A percentile compares a stretch with the other conserved stretches of the same genome.
These are phyloP conservation scores for Penicillium bialowiezense DNA, from an alignment of 495 filamentous ascomycete species.

Conservation along the genomic window DNA sequence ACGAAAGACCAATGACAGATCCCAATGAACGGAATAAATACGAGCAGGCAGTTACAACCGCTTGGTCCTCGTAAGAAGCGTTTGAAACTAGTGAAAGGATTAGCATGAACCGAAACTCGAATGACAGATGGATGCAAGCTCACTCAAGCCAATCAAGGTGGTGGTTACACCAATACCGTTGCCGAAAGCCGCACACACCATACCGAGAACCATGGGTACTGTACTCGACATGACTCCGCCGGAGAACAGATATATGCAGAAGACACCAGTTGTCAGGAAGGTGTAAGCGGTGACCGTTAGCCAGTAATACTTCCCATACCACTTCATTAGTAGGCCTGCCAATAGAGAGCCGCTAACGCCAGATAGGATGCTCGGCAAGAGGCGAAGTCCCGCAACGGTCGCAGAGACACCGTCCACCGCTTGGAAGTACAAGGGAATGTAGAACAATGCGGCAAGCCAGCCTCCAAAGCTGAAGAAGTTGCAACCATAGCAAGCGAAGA, in stretches of 20 bases:
- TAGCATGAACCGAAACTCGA: background rate
- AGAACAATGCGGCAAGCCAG: constrained; percentile 66
- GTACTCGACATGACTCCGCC: constrained; percentile 46
- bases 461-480: constrained; percentile 76
- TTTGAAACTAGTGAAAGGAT: constrained; percentile 59
- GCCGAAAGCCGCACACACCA: constrained; percentile 53
- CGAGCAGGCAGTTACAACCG: constrained; percentile 77
- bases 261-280: constrained; percentile 48
- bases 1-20: constrained; percentile 69
- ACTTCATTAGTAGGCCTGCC: constrained; percentile 69
- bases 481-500: constrained; percentile 66
- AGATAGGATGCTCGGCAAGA: constrained; percentile 64
- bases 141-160: constrained; percentile 61
- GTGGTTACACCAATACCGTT: constrained; percentile 71
- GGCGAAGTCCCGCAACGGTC: constrained; percentile 59
- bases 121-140: constrained; percentile 18
- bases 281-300: constrained; percentile 62
- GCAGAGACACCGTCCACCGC: constrained; percentile 67
- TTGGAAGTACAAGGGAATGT: constrained; percentile 78
- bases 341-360: constrained; percentile 67
- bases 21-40: constrained; percentile 86
- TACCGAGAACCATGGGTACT: constrained; percentile 53
- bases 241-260: constrained; percentile 58
- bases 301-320: constrained; percentile 76
- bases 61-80: constrained; percentile 63